These are phyloP conservation scores for Zizania latifolia DNA, from an alignment of 176 grass and related monocot species.

Conservation along the genomic window DNA sequence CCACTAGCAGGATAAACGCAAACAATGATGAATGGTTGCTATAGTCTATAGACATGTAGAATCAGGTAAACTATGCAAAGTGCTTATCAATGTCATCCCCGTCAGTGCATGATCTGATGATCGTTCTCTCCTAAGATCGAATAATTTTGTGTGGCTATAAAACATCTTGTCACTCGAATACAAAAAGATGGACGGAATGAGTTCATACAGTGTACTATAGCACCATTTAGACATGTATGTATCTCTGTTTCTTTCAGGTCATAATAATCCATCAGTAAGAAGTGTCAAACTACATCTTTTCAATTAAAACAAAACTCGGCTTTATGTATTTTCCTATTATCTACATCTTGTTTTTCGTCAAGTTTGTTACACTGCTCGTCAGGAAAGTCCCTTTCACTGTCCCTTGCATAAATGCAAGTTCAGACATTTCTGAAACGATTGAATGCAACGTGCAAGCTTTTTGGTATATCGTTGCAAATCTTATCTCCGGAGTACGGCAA, in stretches of 20 bases:
- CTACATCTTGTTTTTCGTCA: too few relatives aligned
- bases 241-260: too few relatives aligned
- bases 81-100: background rate
- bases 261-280: background rate
- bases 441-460: too few relatives aligned
- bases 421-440: background rate
- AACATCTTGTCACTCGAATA: background rate
- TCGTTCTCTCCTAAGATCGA: too few relatives aligned
- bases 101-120: background rate
- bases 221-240: too few relatives aligned
- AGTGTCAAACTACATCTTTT: background rate
- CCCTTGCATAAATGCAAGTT: background rate
- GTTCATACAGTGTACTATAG: background rate
- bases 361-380: too few relatives aligned
- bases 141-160: background rate
- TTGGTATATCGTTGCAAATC: too few relatives aligned
- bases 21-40: constrained; percentile 1
- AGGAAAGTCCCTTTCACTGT: too few relatives aligned
- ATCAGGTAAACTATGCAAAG: background rate
- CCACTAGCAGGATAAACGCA: background rate
- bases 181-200: background rate
- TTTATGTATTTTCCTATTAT: too few relatives aligned
- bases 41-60: background rate
- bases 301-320: too few relatives aligned
- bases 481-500: background rate